Percentiles rank a stretch among this genome's conserved stretches.
phyloP scores from a whole-genome alignment of 2,329 filamentous ascomycete species.

The Aspergillus sergii region DNA sequence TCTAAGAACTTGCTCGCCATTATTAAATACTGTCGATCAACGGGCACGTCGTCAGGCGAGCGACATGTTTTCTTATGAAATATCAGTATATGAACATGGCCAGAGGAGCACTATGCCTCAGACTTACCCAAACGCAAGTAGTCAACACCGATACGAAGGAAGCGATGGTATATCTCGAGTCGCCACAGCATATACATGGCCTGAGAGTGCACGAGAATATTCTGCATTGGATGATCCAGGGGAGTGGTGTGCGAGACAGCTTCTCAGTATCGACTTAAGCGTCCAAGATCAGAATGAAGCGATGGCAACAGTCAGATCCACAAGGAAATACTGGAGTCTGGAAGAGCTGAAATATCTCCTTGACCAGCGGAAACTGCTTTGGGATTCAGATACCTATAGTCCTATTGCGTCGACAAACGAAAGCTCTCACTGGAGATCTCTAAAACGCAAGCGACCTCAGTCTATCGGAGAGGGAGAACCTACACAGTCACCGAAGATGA shows the following conservation, averaged over 20 bases:
- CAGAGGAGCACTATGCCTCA: background rate
- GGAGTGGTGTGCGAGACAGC: slow-evolving; percentile 5
- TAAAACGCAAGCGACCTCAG: slow-evolving; percentile 5
- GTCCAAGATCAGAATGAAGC: background rate
- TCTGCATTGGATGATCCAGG: background rate
- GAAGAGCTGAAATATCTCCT: slow-evolving; percentile 27
- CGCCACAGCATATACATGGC: background rate
- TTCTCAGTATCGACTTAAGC: slow-evolving; percentile 20
- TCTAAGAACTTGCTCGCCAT: slow-evolving; percentile 9
- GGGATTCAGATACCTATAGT: slow-evolving; percentile 8
- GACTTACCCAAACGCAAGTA: background rate
- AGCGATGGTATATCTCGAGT: no score
- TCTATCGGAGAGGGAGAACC: background rate
- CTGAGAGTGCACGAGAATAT: background rate
- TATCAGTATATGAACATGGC: background rate
- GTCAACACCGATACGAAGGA: background rate
- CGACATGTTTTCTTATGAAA: background rate
- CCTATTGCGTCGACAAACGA: background rate
- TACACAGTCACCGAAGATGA: no score
- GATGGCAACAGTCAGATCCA: background rate
- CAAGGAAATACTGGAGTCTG: slow-evolving; percentile 23
- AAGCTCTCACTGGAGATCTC: slow-evolving; percentile 4
- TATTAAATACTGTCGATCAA: background rate
- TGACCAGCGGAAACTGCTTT: slow-evolving; percentile 18
- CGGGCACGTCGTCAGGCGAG: no score